Evolutionary conservation across 805 yeast genomes (phyloP).

Genomic region (Saccharomycopsis vini): DNA sequence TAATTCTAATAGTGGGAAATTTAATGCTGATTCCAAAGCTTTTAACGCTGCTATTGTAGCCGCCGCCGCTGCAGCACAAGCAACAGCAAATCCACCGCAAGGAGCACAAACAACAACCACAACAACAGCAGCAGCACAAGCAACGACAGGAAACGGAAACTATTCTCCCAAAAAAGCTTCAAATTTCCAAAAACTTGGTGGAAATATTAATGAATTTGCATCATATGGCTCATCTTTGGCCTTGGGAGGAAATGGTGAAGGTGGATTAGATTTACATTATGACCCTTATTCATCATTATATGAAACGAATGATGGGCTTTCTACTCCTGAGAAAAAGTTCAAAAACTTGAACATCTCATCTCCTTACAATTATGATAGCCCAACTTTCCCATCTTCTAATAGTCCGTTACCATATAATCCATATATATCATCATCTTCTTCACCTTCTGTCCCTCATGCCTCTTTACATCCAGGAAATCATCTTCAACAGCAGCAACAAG

Average conservation of each 20-base stretch:
- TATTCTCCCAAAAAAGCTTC: background rate
- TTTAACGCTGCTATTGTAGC: background rate
- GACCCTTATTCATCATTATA: no score
- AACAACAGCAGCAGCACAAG: background rate
- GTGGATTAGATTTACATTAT: no score
- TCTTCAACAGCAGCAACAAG: background rate
- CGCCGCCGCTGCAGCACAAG: background rate
- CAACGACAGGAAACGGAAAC: no score
- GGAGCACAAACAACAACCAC: background rate
- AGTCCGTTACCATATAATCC: background rate
- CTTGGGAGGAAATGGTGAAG: no score
- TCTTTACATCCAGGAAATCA: background rate
- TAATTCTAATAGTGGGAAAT: background rate
- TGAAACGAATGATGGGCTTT: background rate
- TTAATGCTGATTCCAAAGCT: background rate
- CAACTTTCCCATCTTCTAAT: constrained; percentile 30
- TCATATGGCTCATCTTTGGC: no score
- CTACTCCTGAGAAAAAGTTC: constrained; percentile 3
- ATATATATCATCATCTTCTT: background rate
- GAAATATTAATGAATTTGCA: constrained; percentile 32
- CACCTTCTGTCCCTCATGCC: background rate
- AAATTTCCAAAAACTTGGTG: constrained; percentile 23
- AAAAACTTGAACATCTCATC: background rate
- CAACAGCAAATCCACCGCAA: no score
- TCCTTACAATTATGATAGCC: constrained; percentile 29